Base-by-base conservation (phyloP, 1,139 yeast genomes). In the Suhomyces wounanorum region DNA sequence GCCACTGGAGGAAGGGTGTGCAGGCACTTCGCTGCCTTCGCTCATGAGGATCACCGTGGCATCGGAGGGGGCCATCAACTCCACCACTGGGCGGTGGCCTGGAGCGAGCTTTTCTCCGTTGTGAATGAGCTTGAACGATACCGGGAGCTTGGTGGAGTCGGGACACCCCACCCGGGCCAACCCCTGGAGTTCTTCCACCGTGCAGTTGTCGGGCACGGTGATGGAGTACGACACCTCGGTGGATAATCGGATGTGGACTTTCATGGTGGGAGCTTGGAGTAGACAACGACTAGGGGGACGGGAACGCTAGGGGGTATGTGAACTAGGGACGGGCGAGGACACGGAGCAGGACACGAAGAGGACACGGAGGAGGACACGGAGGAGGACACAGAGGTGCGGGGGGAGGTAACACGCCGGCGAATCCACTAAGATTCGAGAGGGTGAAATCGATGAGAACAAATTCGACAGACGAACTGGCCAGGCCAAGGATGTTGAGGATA, bases 81-180 rank as follows among this genome's bases (percentile, higher is more conserved):
- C 58, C 49, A 50, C 62, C 43, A 73, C 61, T 26, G 61, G 47
- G 48, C 60, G 57, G 54, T 64, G 59, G 49, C 59, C 55, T 13
- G 76, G 75, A 13, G 75, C 70, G 60, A 82, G 67, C 60, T 73
- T 78, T 52, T 69, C 73, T n/a, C 86, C 85, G 51, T 79, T 75
- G 57, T 69, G 72, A 63, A 82, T 81, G 47, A 81, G 70, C 60
- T 81, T 81, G 61, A 79, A 77, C 44, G 73, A 73, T 4, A 62
- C 52, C 1, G 81, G 79, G 44, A 77, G 63, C 47, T 63, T 65
- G 45, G 65, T 55, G 21, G 59, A 53, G 25, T 60, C 48, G 56
- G 83, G 70, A 63, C 75, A 67, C 1, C 78, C 77, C 13, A 71
- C 77, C 48, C 70, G 67, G 23, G 80, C 78, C 8, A 80, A 70